Base-by-base conservation (phyloP, 805 yeast species). In the Candida namnaoensis region DNA sequence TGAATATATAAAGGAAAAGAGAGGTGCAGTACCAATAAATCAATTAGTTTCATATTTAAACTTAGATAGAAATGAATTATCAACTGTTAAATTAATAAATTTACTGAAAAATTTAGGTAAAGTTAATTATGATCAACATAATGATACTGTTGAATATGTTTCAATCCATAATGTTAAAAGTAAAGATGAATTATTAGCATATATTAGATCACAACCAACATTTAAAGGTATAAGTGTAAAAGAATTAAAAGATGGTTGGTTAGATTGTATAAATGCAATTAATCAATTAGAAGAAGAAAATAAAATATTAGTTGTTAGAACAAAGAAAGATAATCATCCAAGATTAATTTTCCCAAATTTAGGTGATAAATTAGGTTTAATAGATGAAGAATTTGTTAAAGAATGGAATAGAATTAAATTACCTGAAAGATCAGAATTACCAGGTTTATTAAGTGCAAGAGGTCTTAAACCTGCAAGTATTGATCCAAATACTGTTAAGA, bases 381-480 rank as follows among this genome's bases (percentile, higher is more conserved):
- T 91, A 30, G 96, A 88, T 49, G 80, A 78, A 12, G 95, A 87
- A 50, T 93, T 90, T 60, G 81, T 80, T 35, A 72, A 68, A 36
- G 76, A 83, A 74, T 93, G 99, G 99, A 72, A 73, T 44, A 66
- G 67, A 33, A 82, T 87, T 14, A 80, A 79, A 52, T 71, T 91
- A 30, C 99, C 99, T 3, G 81, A 82, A 28, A 78, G 81, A 27
- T 82, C 84, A 40, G 95, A 82, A 42, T 69, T 93, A 46, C 95
- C 95, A 25, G 78, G 81, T 42, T 77, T 78, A 43, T 71, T 93
- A 47, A 74, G 82, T 44, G 86, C 80, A 45, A 80, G 85, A 45
- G 91, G 96, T n/a, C 73, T 93, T 60, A 93, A 88, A 61, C 99
- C 99, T 9, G 91, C 98, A 0, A 84, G 93, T 56, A 93, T 88